Conservation (phyloP, 176 grass and related monocot genomes). For the Lolium multiflorum region DNA sequence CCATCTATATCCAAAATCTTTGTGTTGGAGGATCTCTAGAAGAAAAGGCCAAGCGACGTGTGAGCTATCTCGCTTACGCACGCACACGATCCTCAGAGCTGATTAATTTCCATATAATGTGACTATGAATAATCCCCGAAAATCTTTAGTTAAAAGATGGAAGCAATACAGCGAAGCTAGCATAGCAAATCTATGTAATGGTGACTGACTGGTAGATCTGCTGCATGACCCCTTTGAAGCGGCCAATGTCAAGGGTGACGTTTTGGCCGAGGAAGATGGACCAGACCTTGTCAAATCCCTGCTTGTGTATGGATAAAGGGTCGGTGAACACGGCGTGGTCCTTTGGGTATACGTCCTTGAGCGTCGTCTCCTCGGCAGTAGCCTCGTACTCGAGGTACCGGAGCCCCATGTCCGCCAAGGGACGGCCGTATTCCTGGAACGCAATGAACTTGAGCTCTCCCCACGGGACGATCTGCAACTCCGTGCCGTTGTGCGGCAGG, state of each 20-base stretch:
- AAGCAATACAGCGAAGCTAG: background rate
- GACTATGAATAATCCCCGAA: too few relatives aligned
- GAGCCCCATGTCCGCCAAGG: conserved; percentile 57
- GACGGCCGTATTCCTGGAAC: conserved; percentile 55
- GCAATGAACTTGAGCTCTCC: conserved; percentile 50
- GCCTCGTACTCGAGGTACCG: conserved; percentile 80
- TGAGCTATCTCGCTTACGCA: too few relatives aligned
- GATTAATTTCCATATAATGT: too few relatives aligned
- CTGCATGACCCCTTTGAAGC: conserved; percentile 51
- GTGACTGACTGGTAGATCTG: conserved; percentile 53
- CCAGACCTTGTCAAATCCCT: conserved; percentile 44
- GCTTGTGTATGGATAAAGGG: conserved; percentile 51
- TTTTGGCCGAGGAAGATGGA: conserved; percentile 61
- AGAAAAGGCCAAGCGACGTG: too few relatives aligned
- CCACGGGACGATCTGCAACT: conserved; percentile 77
- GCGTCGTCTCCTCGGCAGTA: conserved; percentile 63
- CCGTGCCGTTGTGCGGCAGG: conserved; percentile 42
- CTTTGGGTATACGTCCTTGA: conserved; percentile 58
- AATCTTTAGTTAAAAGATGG: background rate
- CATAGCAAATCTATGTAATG: conserved; percentile 6
- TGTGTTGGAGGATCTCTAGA: too few relatives aligned
- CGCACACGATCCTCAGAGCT: too few relatives aligned
- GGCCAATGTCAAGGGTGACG: conserved; percentile 61
- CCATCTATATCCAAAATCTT: too few relatives aligned
- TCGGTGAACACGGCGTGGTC: conserved; percentile 62